Evolutionary conservation across 345 rosid genomes (phyloP).

Genomic region (Moringa oleifera): DNA sequence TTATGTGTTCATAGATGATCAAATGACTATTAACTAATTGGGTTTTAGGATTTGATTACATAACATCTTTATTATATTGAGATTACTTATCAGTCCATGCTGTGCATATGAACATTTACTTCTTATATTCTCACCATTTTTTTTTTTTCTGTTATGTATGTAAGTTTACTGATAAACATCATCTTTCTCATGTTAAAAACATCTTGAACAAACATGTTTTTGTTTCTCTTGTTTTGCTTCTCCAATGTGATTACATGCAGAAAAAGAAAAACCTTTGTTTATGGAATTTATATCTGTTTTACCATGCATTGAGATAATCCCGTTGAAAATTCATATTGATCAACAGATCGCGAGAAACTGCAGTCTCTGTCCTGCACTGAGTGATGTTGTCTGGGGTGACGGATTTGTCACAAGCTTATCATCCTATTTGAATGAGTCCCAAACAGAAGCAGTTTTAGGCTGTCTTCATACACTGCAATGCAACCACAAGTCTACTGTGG

Average conservation of each 20-base stretch:
- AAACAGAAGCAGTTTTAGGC: conserved; percentile 18
- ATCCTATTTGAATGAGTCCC: conserved; percentile 29
- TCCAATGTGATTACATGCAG: not conserved
- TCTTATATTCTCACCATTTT: too few species aligned
- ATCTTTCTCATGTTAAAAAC: too few species aligned
- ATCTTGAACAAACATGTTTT: too few species aligned
- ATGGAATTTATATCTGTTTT: too few species aligned
- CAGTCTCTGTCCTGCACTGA: conserved; percentile 4
- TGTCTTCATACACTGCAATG: conserved; percentile 23
- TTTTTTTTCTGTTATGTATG: too few species aligned
- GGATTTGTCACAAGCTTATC: conserved; percentile 1
- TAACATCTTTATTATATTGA: too few species aligned
- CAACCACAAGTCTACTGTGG: conserved; percentile 25
- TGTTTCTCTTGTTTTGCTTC: not conserved
- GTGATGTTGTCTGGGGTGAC: conserved; percentile 1
- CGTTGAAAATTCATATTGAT: not conserved
- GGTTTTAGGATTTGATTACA: too few species aligned
- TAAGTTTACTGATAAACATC: too few species aligned
- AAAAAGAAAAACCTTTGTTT: not conserved
- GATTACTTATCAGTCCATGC: too few species aligned
- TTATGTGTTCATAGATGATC: too few species aligned
- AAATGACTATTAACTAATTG: too few species aligned
- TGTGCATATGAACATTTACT: too few species aligned
- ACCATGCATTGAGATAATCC: not conserved
- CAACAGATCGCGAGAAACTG: conserved; percentile 30